Conservation (phyloP, 345 rosid species). For the Nephelium lappaceum region DNA sequence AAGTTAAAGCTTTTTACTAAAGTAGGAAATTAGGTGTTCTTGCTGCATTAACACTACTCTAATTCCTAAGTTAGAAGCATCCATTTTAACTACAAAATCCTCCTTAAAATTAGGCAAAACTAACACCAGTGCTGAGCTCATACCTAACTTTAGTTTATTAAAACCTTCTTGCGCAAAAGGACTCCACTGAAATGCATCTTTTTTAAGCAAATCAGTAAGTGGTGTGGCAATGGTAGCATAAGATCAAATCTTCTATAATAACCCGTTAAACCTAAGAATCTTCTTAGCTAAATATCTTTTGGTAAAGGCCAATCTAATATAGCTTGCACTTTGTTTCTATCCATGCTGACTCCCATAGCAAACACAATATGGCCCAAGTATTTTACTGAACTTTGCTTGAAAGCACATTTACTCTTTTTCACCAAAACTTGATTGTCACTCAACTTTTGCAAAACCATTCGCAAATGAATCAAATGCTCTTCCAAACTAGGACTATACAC, state of each 20-base stretch:
- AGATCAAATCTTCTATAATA: too few species aligned
- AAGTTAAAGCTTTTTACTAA: background rate
- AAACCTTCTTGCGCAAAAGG: background rate
- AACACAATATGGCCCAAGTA: background rate
- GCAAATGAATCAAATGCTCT: too few species aligned
- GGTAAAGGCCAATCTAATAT: too few species aligned
- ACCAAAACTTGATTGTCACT: too few species aligned
- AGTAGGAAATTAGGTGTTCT: background rate
- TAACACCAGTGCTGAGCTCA: background rate
- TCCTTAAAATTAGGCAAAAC: background rate
- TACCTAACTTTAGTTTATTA: background rate
- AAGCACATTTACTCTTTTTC: too few species aligned
- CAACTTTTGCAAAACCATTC: too few species aligned
- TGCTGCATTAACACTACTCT: background rate
- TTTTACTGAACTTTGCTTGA: background rate
- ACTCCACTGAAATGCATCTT: background rate
- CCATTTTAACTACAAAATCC: too few species aligned
- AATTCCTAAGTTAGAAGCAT: background rate
- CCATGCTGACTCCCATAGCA: background rate
- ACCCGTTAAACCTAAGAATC: too few species aligned
- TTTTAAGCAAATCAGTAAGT: background rate
- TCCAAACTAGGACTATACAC: too few species aligned
- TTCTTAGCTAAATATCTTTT: too few species aligned
- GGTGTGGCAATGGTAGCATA: background rate
- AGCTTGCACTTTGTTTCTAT: too few species aligned